Base-by-base conservation (phyloP, 2,329 filamentous ascomycete species). In the Pseudogymnoascus pannorum region DNA sequence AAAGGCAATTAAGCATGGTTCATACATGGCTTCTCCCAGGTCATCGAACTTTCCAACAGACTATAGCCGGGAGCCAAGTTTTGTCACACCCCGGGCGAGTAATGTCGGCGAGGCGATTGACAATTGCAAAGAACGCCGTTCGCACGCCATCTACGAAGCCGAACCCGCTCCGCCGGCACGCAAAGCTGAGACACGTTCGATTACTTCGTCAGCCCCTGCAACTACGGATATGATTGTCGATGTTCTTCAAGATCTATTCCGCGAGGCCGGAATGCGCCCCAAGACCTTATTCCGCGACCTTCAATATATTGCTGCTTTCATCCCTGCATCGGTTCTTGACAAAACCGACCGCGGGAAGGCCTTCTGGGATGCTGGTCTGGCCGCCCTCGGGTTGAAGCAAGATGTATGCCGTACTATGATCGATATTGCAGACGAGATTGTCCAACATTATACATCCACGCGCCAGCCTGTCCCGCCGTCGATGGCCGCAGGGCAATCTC, bases 301-400 rank as follows among this genome's bases (percentile, higher is more conserved):
- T 51, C 90, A 94, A 70, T 90, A 86, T 65, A 87, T 89, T 64
- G 84, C 85, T 0, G 80, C 85, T 0, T 87, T 88, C 68, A 83
- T 88, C 2, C 81, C 85, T 4, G 73, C 84, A 1, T 75, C 79
- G 0, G 75, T 86, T 1, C 75, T 89, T 6, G 86, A 88, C 68
- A 81, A 80, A 66, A 82, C 82, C 0, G 85, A 87, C 40, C 79
- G 78, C 2, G 85, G 83, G 58, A 94, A 92, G 67, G 91, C 92
- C 0, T 97, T 97, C 72, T 73, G 71, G 71, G 91, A 96, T 68
- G 88, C 92, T 24, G 91, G 90, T 0, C 81, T 96, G 5, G 93
- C 94, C 0, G 92, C 93, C 1, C 79, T 97, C n/a, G 85, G 88
- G 33, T 81, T 97, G 58, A 97, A 97, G 74, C 87, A 91, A 68